Base-by-base conservation (phyloP, 306 rosid species). In the Cajanus cajan region DNA sequence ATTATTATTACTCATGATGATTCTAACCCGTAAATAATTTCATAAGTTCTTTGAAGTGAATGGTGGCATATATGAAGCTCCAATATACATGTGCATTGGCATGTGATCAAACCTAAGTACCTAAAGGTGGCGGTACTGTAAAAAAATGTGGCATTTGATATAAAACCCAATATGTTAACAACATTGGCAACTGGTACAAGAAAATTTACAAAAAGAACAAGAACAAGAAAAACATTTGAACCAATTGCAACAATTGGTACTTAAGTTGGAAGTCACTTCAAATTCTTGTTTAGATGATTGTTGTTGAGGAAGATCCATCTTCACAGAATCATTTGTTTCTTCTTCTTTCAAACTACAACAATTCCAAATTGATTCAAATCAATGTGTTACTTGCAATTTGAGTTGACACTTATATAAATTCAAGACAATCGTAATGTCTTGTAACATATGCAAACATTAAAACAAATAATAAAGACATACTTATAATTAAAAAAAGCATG, bases 341-440 rank as follows among this genome's bases (percentile, higher is more conserved):
- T 25, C 80, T 68, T 75, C 89, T 19, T 75, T 51, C 84, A 88
- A 76, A 61, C 97, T 92, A 90, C 77, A 85, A 66, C 2, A 80
- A 82, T 51, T 15, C 24, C 61, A 79, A 83, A 82, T 58, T 65
- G 54, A 78, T 44, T 59, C 43, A 39, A 52, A 61, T 79, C 58
- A 80, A 50, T 51, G 36, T 31, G 63, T 18, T 67, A 48, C 31
- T 28, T 71, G 71, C 28, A 78, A 41, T 36, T 76, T 57, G 34
- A 50, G 71, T 18, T 34, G 19, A 31, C 76, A 8, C 44, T 50
- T 0, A 34, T 68, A 62, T 39, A 68, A 73, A 63, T 41, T n/a
- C 34, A 22, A 64, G 19, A 57, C 28, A 73, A 63, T 1, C 16
- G 39, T 34, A 58, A 58, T 31, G 67, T 7, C 72, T 40, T 36